These are phyloP conservation scores for Exophiala lecanii-corni DNA, from an alignment of 2,329 filamentous ascomycete species.

Conservation along the genomic window DNA sequence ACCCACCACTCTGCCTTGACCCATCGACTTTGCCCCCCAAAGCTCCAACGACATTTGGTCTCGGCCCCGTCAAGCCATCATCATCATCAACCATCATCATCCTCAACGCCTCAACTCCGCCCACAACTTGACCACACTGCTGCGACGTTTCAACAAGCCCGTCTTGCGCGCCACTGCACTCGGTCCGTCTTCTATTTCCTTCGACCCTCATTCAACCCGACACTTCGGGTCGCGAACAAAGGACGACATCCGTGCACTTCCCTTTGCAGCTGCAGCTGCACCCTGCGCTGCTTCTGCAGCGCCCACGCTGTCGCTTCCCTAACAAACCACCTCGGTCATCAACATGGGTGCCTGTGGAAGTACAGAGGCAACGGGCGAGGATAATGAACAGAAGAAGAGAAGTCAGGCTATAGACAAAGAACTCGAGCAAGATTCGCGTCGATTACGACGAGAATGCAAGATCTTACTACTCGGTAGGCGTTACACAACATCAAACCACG, in stretches of 20 bases:
- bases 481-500: constrained; percentile 12
- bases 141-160: constrained; percentile 8
- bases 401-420: constrained; percentile 93
- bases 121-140: not conserved
- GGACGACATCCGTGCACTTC: constrained; percentile 19
- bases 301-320: constrained; percentile 16
- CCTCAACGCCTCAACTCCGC: constrained; percentile 3
- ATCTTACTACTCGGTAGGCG: constrained; percentile 81
- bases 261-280: constrained; percentile 23
- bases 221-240: constrained; percentile 17
- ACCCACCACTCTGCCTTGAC: not conserved
- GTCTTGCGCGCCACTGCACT: not conserved
- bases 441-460: constrained; percentile 96
- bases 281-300: constrained; percentile 24
- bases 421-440: constrained; percentile 89
- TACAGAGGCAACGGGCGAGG: constrained; percentile 65
- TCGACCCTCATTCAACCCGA: constrained; percentile 16
- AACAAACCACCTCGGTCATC: constrained; percentile 7
- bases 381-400: constrained; percentile 89
- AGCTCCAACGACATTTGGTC: constrained; percentile 17
- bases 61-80: constrained; percentile 15
- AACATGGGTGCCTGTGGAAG: constrained; percentile 92
- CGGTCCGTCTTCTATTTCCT: not conserved
- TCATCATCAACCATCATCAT: constrained; percentile 10
- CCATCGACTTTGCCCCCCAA: not conserved